phyloP scores from a whole-genome alignment of 106 monocot genomes.

The Phalaenopsis aphrodite region DNA sequence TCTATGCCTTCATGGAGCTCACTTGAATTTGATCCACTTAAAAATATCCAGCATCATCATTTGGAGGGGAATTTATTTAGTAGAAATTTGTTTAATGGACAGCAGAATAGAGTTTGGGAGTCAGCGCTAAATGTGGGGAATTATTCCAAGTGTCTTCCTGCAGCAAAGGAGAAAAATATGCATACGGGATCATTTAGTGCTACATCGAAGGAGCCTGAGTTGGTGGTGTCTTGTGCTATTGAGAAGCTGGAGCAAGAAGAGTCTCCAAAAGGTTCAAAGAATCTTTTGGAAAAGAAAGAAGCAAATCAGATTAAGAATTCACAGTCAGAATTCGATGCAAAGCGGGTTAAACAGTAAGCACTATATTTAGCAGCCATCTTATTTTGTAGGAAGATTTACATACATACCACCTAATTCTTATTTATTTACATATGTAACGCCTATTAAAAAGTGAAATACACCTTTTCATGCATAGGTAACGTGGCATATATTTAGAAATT shows the following conservation, averaged over 20 bases:
- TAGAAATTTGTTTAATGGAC: conserved; percentile 17
- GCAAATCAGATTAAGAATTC: conserved; percentile 19
- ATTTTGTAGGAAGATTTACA: background rate
- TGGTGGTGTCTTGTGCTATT: background rate
- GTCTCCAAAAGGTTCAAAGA: conserved; percentile 18
- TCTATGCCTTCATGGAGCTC: conserved; percentile 26
- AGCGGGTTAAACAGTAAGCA: conserved; percentile 74
- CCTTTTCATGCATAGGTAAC: no score
- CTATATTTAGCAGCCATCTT: background rate
- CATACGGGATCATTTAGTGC: conserved; percentile 14
- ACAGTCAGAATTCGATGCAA: conserved; percentile 47
- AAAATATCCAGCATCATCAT: conserved; percentile 19
- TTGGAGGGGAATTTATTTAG: conserved; percentile 19
- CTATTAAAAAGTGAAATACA: no score
- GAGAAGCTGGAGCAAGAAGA: conserved; percentile 32
- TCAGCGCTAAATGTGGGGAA: conserved; percentile 16
- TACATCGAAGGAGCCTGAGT: conserved; percentile 19
- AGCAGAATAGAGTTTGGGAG: conserved; percentile 39
- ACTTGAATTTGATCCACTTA: conserved; percentile 25
- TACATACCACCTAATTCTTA: no score
- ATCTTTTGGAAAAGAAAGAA: conserved; percentile 29
- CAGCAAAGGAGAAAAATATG: conserved; percentile 21
- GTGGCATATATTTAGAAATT: no score
- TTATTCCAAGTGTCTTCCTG: conserved; percentile 12
- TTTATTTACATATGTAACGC: no score